Conservation (phyloP, 2,329 filamentous ascomycete species). For the Xylaria sp. region DNA sequence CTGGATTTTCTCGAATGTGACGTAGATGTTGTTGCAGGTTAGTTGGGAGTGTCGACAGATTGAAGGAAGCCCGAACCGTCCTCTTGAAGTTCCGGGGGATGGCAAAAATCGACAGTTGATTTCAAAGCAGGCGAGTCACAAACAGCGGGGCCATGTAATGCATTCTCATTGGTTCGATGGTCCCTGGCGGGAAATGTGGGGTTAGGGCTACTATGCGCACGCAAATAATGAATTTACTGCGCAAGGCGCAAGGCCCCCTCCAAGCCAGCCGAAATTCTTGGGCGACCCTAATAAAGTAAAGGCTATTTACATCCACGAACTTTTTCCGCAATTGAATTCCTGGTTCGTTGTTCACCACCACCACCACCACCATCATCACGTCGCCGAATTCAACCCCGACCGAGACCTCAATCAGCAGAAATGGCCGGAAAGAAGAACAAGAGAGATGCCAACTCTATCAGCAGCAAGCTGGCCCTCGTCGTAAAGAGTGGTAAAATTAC, state of each 20-base stretch:
- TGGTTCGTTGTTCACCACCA: conserved; percentile 30
- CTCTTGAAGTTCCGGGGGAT: conserved; percentile 48
- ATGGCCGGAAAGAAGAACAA: conserved; percentile 82
- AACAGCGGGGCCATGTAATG: conserved; percentile 36
- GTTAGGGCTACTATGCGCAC: conserved; percentile 51
- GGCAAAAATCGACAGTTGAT: conserved; percentile 57
- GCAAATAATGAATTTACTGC: conserved; percentile 37
- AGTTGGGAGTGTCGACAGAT: conserved; percentile 50
- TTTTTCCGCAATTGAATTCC: conserved; percentile 14
- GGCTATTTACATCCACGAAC: not conserved
- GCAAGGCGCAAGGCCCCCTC: conserved; percentile 15
- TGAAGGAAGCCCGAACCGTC: conserved; percentile 44
- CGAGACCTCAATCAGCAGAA: conserved; percentile 56
- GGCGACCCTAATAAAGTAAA: not conserved
- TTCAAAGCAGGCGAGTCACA: conserved; percentile 63
- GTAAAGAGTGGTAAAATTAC: conserved; percentile 72
- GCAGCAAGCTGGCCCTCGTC: conserved; percentile 58
- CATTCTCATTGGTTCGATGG: conserved; percentile 37
- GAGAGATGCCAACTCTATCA: conserved; percentile 82
- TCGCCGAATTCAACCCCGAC: conserved; percentile 12
- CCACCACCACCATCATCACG: conserved; percentile 31
- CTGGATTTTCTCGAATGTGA: conserved; percentile 62
- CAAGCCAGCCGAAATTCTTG: conserved; percentile 19
- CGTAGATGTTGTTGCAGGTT: conserved; percentile 53
- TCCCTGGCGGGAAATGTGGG: conserved; percentile 47